A percentile compares a stretch with the other conserved stretches of the same genome.
Evolutionary conservation across 2,329 filamentous ascomycete genomes (phyloP).

Genomic region (Hypocrella siamensis): DNA sequence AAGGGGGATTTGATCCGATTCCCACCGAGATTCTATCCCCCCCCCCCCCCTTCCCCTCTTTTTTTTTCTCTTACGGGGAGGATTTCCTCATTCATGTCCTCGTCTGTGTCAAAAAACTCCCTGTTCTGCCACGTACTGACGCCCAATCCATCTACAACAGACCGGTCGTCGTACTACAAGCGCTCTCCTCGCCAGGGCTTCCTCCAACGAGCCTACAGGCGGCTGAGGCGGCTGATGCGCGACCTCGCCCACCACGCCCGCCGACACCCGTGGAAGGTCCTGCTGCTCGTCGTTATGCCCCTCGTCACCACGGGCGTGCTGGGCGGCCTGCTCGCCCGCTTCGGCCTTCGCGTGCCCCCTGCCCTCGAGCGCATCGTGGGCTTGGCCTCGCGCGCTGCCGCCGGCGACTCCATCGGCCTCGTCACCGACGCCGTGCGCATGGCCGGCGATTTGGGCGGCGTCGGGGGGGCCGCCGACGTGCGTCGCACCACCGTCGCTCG

Average conservation of each 20-base stretch:
- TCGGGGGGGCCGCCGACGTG: background rate
- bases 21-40: too few species aligned
- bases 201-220: constrained; percentile 54
- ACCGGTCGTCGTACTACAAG: constrained; percentile 54
- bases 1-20: too few species aligned
- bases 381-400: constrained; percentile 31
- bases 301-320: constrained; percentile 73
- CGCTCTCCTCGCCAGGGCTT: constrained; percentile 71
- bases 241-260: constrained; percentile 72
- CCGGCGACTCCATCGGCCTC: constrained; percentile 30
- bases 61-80: too few species aligned
- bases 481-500: constrained; percentile 15
- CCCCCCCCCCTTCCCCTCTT: too few species aligned
- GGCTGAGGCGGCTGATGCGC: constrained; percentile 64
- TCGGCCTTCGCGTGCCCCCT: constrained; percentile 63
- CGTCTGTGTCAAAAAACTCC: too few species aligned
- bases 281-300: constrained; percentile 76
- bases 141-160: too few species aligned
- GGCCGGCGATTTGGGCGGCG: constrained; percentile 21
- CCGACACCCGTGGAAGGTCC: constrained; percentile 72
- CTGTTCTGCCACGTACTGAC: too few species aligned
- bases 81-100: too few species aligned
- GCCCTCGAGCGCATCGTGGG: constrained; percentile 43
- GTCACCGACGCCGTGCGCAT: constrained; percentile 40
- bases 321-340: constrained; percentile 58